Evolutionary conservation across 495 filamentous ascomycete species (phyloP).

Genomic region (Penicillium bialowiezense): DNA sequence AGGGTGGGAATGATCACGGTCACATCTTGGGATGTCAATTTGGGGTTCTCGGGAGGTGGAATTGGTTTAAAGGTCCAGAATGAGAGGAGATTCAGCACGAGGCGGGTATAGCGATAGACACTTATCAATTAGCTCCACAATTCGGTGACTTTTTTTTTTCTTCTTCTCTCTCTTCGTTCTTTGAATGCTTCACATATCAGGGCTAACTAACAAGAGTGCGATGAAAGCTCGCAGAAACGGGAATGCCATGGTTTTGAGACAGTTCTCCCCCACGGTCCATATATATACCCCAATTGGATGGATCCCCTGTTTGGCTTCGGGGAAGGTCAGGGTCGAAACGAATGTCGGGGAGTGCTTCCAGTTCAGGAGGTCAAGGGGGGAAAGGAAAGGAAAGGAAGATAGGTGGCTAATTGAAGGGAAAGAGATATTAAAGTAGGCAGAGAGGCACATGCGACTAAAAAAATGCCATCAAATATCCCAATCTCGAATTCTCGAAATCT

Average conservation of each 20-base stretch:
- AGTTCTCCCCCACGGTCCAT: background rate
- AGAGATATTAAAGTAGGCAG: conserved; percentile 14
- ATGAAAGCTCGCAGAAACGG: conserved; percentile 47
- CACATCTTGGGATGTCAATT: conserved; percentile 65
- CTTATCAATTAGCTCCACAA: conserved; percentile 21
- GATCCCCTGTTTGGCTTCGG: background rate
- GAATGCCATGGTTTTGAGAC: conserved; percentile 40
- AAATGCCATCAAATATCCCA: conserved; percentile 6
- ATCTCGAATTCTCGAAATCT: background rate
- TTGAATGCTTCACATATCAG: too few relatives aligned
- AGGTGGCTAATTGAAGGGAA: conserved; percentile 7
- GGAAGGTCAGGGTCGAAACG: conserved; percentile 14
- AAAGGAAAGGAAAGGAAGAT: conserved; percentile 13
- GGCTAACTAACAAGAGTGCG: conserved; percentile 48
- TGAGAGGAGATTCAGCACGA: conserved; percentile 62
- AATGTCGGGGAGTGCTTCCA: conserved; percentile 28
- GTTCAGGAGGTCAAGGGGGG: conserved; percentile 15
- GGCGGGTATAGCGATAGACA: conserved; percentile 61
- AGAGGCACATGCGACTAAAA: conserved; percentile 9
- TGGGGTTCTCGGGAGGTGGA: conserved; percentile 58
- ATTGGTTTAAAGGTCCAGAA: conserved; percentile 65
- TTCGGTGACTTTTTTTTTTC: too few relatives aligned
- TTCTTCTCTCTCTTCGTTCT: too few relatives aligned
- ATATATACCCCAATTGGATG: background rate
- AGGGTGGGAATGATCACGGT: conserved; percentile 73